These are phyloP conservation scores for Phoma sp. DNA, from an alignment of 2,329 filamentous ascomycete genomes.

Conservation along the genomic window DNA sequence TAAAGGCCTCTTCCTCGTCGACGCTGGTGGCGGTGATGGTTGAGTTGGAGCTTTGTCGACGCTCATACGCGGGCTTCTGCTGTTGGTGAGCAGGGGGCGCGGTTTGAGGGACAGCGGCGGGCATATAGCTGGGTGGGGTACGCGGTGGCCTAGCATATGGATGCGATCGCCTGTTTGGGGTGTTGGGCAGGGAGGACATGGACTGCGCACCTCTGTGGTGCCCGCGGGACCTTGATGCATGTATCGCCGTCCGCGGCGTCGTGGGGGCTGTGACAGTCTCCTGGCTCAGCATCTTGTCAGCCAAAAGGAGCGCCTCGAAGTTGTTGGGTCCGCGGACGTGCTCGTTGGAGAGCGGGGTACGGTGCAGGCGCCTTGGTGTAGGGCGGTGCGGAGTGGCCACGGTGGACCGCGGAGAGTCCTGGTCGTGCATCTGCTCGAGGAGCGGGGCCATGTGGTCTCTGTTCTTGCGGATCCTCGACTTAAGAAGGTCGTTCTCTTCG, in stretches of 20 bases:
- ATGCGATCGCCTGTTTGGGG: conserved; percentile 66
- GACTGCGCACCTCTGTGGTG: conserved; percentile 81
- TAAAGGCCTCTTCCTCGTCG: conserved; percentile 54
- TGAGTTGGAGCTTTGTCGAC: conserved; percentile 73
- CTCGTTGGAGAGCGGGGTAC: conserved; percentile 54
- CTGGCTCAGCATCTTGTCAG: conserved; percentile 77
- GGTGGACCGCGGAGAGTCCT: conserved; percentile 66
- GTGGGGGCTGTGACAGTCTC: conserved; percentile 77
- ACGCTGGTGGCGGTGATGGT: conserved; percentile 51
- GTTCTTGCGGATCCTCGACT: conserved; percentile 86
- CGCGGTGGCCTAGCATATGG: conserved; percentile 64
- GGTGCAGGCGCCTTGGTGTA: conserved; percentile 46
- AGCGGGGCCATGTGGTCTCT: conserved; percentile 76
- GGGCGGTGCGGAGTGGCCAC: conserved; percentile 62
- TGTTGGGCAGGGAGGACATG: conserved; percentile 82
- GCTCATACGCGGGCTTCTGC: conserved; percentile 39
- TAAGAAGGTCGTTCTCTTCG: conserved; percentile 78
- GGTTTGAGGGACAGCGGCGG: conserved; percentile 44
- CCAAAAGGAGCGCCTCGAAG: conserved; percentile 77
- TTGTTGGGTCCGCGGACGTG: conserved; percentile 62
- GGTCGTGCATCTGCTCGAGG: conserved; percentile 58
- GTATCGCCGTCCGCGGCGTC: conserved; percentile 63
- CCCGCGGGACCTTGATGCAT: conserved; percentile 59
- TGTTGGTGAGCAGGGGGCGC: conserved; percentile 50
- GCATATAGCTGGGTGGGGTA: conserved; percentile 44